Base-by-base conservation (phyloP, 306 rosid genomes). In the Rosa chinensis region DNA sequence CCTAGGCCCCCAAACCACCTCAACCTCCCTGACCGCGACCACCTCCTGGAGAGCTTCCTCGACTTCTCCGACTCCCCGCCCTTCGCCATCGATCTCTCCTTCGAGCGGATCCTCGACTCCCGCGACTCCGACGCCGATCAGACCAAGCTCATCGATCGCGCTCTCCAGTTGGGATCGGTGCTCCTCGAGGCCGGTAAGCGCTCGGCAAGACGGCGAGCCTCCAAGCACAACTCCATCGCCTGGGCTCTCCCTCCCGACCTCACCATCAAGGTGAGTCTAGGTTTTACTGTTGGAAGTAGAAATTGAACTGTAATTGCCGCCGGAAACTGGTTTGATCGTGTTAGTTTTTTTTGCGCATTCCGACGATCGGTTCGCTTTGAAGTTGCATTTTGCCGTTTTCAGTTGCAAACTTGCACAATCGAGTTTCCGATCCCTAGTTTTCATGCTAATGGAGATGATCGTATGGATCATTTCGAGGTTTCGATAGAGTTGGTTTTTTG, bases 181-280 rank as follows among this genome's bases (percentile, higher is more conserved):
- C 97, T 95, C 37, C 96, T 95, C 68, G 88, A 91, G 69, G 97
- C 97, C 10, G 96, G 90, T 45, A 90, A 88, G 20, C 91, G 92
- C 80, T 90, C 97, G 23, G 88, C 94, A 7, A 66, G 99, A 3
- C 89, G 92, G 66, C 94, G 93, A 12, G 97, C 97, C 76, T 88
- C 98, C 80, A 80, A 80, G 73, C 98, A 95, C 83, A 95, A 95
- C 87, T 91, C 96, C 0, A 77, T 83, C 49, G 80, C 86, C 13
- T 95, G 99, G 99, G 89, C 85, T 75, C 97, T 95, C 48, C 94
- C 99, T 75, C 93, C 97, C 28, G 98, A 95, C 82, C 97, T 95
- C 85, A 93, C 99, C 79, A 86, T 93, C 86, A 93, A 93, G 82
- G 99, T 93, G 61, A 28, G 64, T 47, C 2, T 28, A 43, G 25